phyloP scores from a whole-genome alignment of 441 rosid species.

The Cnidoscolus chayamansa region DNA sequence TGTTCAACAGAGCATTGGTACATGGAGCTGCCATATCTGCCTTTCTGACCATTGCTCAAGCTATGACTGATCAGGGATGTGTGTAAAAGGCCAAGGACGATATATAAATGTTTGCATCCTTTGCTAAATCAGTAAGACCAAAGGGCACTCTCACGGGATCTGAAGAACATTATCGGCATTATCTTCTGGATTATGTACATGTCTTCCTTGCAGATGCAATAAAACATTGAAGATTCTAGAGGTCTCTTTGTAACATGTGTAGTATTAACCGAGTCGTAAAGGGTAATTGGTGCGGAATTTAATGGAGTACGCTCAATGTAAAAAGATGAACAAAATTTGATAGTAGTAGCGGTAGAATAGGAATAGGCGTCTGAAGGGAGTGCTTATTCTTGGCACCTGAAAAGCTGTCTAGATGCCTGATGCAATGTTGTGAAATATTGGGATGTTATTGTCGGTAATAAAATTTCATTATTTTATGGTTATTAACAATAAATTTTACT shows the following conservation, averaged over 20 bases:
- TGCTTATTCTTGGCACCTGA: constrained; percentile 9
- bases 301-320: constrained; percentile 15
- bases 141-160: background rate
- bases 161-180: background rate
- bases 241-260: constrained; percentile 38
- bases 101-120: background rate
- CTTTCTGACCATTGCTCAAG: constrained; percentile 90
- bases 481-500: background rate
- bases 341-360: constrained; percentile 26
- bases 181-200: background rate
- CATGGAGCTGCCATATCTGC: constrained; percentile 92
- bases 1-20: constrained; percentile 63
- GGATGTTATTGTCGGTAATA: constrained; percentile 9
- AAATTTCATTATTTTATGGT: background rate
- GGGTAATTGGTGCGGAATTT: constrained; percentile 11
- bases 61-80: constrained; percentile 98
- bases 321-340: constrained; percentile 10
- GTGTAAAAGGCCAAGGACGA: constrained; percentile 37
- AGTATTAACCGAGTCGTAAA: constrained; percentile 19
- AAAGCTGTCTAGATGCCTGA: constrained; percentile 2
- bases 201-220: constrained; percentile 12
- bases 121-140: background rate
- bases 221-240: constrained; percentile 16
- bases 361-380: constrained; percentile 18
- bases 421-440: constrained; percentile 12